Percentiles rank a stretch among this genome's conserved stretches.
phyloP scores from a whole-genome alignment of 2,329 filamentous ascomycete genomes.

The Camptophora hylomeconis region DNA sequence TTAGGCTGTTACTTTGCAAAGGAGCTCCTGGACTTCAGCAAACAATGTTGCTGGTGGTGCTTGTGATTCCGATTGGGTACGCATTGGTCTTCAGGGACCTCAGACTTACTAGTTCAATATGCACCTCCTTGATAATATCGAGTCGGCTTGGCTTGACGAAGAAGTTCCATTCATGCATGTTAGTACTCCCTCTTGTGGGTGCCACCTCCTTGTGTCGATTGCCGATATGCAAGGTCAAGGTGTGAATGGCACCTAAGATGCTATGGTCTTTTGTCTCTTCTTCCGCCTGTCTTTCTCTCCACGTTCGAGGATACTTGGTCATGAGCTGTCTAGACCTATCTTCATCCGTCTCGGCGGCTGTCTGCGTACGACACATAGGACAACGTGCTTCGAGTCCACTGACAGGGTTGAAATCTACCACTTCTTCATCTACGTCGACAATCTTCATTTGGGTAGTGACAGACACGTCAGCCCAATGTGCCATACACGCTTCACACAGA shows the following conservation, averaged over 20 bases:
- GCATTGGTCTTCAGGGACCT: too few species aligned
- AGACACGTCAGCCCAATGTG: slow-evolving; percentile 16
- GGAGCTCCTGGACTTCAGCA: too few species aligned
- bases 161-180: slow-evolving; percentile 16
- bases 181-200: too few species aligned
- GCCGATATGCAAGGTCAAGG: slow-evolving; percentile 13
- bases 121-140: slow-evolving; percentile 16
- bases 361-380: slow-evolving; percentile 15
- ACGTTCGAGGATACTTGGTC: slow-evolving; percentile 9
- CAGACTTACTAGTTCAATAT: slow-evolving; percentile 12
- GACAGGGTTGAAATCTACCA: slow-evolving; percentile 9
- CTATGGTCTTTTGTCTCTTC: slow-evolving; percentile 7
- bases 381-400: slow-evolving; percentile 14
- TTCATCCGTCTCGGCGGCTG: slow-evolving; percentile 8
- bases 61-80: too few species aligned
- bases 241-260: slow-evolving; percentile 12
- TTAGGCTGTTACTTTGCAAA: too few species aligned
- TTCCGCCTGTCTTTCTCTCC: slow-evolving; percentile 3
- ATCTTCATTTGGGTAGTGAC: slow-evolving; percentile 11
- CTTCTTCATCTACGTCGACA: slow-evolving; percentile 11
- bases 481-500: slow-evolving; percentile 14
- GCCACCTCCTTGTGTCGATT: slow-evolving; percentile 11
- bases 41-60: too few species aligned
- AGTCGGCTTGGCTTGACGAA: slow-evolving; percentile 12
- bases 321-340: slow-evolving; percentile 5